These are phyloP conservation scores for Pseudofabraea citricarpa DNA, from an alignment of 2,329 filamentous ascomycete genomes.

Conservation along the genomic window DNA sequence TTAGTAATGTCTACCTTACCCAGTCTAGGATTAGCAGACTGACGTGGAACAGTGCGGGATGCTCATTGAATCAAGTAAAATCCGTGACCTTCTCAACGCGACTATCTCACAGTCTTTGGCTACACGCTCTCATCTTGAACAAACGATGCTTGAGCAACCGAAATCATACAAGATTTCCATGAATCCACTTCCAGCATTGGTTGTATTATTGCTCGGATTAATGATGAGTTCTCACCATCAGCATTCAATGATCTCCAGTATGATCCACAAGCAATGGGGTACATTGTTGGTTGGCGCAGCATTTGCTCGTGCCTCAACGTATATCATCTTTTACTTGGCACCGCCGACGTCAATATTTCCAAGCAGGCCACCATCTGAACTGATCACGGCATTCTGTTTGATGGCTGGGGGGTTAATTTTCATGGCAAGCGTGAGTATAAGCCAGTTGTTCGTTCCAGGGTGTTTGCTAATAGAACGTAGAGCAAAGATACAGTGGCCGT, in stretches of 20 bases:
- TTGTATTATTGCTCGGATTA: constrained; percentile 81
- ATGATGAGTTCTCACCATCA: constrained; percentile 91
- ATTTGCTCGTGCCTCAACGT: constrained; percentile 72
- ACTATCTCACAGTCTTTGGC: constrained; percentile 19
- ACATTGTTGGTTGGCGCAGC: constrained; percentile 77
- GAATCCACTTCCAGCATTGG: constrained; percentile 82
- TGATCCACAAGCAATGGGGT: constrained; percentile 95
- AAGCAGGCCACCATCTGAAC: constrained; percentile 81
- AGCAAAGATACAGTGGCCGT: constrained; percentile 70
- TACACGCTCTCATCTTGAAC: constrained; percentile 45
- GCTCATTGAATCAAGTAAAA: constrained; percentile 70
- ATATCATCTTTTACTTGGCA: constrained; percentile 72
- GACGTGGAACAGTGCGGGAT: constrained; percentile 59
- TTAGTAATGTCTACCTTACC: constrained; percentile 38
- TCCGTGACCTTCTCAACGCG: constrained; percentile 64
- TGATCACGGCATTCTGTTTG: constrained; percentile 82
- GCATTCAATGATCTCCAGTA: constrained; percentile 74
- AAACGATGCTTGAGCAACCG: constrained; percentile 50
- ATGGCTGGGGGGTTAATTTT: constrained; percentile 86
- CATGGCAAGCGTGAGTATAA: constrained; percentile 72
- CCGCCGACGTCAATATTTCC: constrained; percentile 78
- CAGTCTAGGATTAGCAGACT: constrained; percentile 4
- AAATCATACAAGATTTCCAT: constrained; percentile 69
- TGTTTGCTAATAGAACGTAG: constrained; percentile 30
- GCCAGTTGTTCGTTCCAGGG: not conserved